Evolutionary conservation across 2,329 filamentous ascomycete genomes (phyloP).

Genomic region (Coccinonectria pachysandricola): DNA sequence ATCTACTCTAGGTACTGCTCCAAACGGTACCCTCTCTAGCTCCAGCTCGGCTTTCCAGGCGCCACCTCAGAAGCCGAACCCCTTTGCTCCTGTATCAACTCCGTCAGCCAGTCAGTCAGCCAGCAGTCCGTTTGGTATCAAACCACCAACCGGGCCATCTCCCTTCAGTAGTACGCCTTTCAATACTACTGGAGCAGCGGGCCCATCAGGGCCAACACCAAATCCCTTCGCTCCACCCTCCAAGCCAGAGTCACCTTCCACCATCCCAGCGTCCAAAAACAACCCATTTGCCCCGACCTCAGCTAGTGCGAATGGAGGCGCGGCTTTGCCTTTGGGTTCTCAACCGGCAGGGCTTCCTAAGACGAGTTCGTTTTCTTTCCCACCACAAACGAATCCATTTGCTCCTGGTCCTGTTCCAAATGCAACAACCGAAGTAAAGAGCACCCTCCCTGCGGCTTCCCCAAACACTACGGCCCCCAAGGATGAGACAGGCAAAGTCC

Average conservation of each 20-base stretch:
- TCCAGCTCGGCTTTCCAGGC: constrained; percentile 10
- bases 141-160: constrained; percentile 3
- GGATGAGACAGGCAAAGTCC: too few species aligned
- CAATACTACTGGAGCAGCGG: constrained; percentile 2
- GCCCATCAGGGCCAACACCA: constrained; percentile 1
- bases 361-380: too few species aligned
- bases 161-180: constrained; percentile 3
- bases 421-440: too few species aligned
- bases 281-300: constrained; percentile 7
- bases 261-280: constrained; percentile 2
- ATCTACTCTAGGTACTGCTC: constrained; percentile 17
- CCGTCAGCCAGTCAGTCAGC: constrained; percentile 3
- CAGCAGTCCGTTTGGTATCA: constrained; percentile 12
- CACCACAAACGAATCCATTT: too few species aligned
- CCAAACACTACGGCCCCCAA: too few species aligned
- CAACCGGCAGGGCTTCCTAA: constrained; percentile 2
- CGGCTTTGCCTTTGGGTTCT: too few species aligned
- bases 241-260: constrained; percentile 2
- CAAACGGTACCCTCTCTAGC: constrained; percentile 11
- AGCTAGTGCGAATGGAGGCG: too few species aligned
- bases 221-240: constrained; percentile 10
- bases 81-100: constrained; percentile 12
- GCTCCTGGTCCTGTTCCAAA: too few species aligned
- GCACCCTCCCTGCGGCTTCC: too few species aligned
- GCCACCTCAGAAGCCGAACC: constrained; percentile 9